phyloP scores from a whole-genome alignment of 805 yeast genomes.

The Metschnikowia aberdeeniae region DNA sequence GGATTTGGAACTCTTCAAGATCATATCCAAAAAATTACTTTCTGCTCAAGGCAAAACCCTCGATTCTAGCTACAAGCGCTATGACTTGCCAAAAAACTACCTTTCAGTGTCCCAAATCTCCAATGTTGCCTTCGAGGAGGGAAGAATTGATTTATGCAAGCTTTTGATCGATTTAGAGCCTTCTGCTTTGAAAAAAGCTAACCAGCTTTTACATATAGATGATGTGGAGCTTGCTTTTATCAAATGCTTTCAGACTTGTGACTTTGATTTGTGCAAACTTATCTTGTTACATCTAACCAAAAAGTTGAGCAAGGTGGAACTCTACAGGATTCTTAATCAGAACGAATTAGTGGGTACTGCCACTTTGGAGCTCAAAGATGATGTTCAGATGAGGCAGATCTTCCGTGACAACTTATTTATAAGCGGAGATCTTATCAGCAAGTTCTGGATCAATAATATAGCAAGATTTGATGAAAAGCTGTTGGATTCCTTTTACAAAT shows the following conservation, averaged over 20 bases:
- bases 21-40: conserved; percentile 45
- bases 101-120: conserved; percentile 57
- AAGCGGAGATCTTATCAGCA: conserved; percentile 36
- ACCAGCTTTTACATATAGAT: conserved; percentile 61
- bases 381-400: conserved; percentile 10
- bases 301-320: conserved; percentile 58
- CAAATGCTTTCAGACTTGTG: conserved; percentile 59
- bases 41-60: conserved; percentile 18
- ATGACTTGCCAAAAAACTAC: conserved; percentile 24
- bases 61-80: conserved; percentile 19
- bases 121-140: conserved; percentile 71
- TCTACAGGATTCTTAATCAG: conserved; percentile 61
- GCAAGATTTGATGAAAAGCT: conserved; percentile 22
- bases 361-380: conserved; percentile 19
- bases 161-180: conserved; percentile 68
- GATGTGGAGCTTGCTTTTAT: conserved; percentile 65
- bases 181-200: conserved; percentile 52
- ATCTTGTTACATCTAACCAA: conserved; percentile 53
- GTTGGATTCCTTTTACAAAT: conserved; percentile 27
- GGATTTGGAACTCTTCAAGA: conserved; percentile 56
- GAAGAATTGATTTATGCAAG: conserved; percentile 66
- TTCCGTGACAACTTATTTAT: conserved; percentile 23
- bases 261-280: conserved; percentile 55
- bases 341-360: conserved; percentile 30
- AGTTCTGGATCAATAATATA: conserved; percentile 33